Percentiles rank a stretch among this genome's conserved stretches.
Conservation (phyloP, 441 rosid genomes). For the Monsonia emarginata region DNA sequence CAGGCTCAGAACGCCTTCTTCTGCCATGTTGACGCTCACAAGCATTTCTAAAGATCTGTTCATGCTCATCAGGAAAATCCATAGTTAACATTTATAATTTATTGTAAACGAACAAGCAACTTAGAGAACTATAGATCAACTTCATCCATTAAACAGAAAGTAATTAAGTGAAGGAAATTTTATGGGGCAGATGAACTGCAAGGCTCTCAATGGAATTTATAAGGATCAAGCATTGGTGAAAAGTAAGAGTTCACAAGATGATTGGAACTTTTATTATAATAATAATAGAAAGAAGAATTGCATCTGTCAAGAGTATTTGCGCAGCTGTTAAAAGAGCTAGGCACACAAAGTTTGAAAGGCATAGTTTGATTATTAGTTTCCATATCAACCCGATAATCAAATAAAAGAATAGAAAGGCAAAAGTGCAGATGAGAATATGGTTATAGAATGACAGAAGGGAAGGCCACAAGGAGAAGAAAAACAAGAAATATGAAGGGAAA, state of each 20-base stretch:
- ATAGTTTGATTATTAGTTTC: not conserved
- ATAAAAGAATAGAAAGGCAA: too few species aligned
- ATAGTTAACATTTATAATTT: not conserved
- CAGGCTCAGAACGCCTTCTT: constrained; percentile 84
- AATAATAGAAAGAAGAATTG: not conserved
- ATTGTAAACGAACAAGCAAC: not conserved
- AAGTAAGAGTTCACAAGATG: not conserved
- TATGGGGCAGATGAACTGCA: not conserved
- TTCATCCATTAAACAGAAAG: constrained; percentile 15
- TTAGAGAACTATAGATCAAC: constrained; percentile 13
- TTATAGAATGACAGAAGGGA: too few species aligned
- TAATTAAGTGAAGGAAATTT: not conserved
- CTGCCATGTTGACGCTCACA: constrained; percentile 58
- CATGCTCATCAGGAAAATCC: constrained; percentile 16
- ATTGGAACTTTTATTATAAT: not conserved
- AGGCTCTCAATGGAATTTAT: not conserved
- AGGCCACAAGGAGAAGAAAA: not conserved
- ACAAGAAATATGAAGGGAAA: not conserved
- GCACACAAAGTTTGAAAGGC: not conserved
- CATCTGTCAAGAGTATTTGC: not conserved
- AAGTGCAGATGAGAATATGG: too few species aligned
- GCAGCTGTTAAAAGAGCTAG: not conserved
- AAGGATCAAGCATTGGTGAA: not conserved
- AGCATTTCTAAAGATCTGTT: constrained; percentile 87
- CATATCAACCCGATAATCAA: not conserved